A percentile compares a stretch with the other conserved stretches of the same genome.
These are phyloP conservation scores for Zanthoxylum bungeanum DNA, from an alignment of 345 rosid genomes.

Conservation along the genomic window DNA sequence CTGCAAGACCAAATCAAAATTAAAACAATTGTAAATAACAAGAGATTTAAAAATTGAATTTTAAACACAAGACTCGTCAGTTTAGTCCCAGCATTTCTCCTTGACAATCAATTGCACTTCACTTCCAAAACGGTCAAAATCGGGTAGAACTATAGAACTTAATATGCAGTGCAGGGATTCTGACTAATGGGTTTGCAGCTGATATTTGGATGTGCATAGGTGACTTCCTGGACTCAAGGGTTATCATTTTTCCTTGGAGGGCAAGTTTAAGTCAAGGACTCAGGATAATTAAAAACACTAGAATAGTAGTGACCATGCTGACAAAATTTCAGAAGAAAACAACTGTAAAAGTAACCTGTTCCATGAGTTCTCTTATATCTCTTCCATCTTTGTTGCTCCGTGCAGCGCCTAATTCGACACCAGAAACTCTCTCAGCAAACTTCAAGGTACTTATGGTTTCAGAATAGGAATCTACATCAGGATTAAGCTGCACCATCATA, in stretches of 20 bases:
- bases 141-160: background rate
- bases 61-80: background rate
- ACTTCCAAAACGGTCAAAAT: background rate
- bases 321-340: background rate
- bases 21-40: conserved; percentile 1
- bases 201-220: background rate
- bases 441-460: conserved; percentile 92
- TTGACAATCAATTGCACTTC: background rate
- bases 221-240: background rate
- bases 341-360: conserved; percentile 50
- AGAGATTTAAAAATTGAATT: background rate
- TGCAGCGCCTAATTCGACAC: conserved; percentile 96
- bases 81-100: background rate
- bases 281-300: background rate
- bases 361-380: conserved; percentile 87
- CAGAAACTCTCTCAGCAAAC: conserved; percentile 97
- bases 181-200: background rate
- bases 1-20: conserved; percentile 34
- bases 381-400: conserved; percentile 85
- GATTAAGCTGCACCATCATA: conserved; percentile 95
- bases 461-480: conserved; percentile 84
- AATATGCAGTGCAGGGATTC: conserved; percentile 2
- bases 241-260: conserved; percentile 4
- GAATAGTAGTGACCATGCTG: background rate
- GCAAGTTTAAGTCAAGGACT: background rate